Evolutionary conservation across 1,284 basidiomycete species (phyloP).

Genomic region (Ustilago xerochloae): DNA sequence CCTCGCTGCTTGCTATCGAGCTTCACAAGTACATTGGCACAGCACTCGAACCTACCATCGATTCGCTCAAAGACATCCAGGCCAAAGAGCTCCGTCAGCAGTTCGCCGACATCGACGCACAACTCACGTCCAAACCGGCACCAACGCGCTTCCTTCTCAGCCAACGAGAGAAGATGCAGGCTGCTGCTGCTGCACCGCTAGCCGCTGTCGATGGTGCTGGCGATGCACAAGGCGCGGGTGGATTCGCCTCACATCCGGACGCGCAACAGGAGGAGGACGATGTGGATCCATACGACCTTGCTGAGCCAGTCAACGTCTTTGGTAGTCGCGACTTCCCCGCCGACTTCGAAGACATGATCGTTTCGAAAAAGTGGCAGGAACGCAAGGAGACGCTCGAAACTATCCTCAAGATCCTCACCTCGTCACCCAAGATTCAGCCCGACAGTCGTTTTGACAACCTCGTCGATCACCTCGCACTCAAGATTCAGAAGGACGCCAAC

Average conservation of each 20-base stretch:
- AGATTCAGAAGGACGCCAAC: constrained; percentile 90
- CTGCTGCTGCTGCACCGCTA: constrained; percentile 27
- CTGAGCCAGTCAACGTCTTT: constrained; percentile 84
- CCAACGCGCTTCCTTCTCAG: constrained; percentile 83
- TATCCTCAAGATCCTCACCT: constrained; percentile 78
- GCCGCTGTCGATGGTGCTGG: constrained; percentile 11
- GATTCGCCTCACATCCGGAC: constrained; percentile 6
- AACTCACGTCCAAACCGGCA: constrained; percentile 82
- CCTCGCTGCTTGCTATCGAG: constrained; percentile 78
- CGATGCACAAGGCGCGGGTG: constrained; percentile 18
- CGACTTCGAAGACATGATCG: constrained; percentile 73
- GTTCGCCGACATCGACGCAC: constrained; percentile 85
- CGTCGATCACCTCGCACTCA: constrained; percentile 79
- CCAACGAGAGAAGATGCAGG: constrained; percentile 71
- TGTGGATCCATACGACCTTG: constrained; percentile 83
- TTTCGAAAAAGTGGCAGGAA: constrained; percentile 98
- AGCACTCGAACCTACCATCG: constrained; percentile 84
- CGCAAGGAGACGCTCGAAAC: constrained; percentile 87
- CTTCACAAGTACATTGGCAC: constrained; percentile 91
- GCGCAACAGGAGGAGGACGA: constrained; percentile 49
- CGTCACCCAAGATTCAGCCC: constrained; percentile 80
- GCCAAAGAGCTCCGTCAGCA: constrained; percentile 93
- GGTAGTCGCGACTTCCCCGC: constrained; percentile 73
- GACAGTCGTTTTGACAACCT: constrained; percentile 78
- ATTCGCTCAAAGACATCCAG: constrained; percentile 98